These are phyloP conservation scores for Straminergon stramineum DNA, from an alignment of 225 moss, liverwort and hornwort species.

Conservation along the genomic window DNA sequence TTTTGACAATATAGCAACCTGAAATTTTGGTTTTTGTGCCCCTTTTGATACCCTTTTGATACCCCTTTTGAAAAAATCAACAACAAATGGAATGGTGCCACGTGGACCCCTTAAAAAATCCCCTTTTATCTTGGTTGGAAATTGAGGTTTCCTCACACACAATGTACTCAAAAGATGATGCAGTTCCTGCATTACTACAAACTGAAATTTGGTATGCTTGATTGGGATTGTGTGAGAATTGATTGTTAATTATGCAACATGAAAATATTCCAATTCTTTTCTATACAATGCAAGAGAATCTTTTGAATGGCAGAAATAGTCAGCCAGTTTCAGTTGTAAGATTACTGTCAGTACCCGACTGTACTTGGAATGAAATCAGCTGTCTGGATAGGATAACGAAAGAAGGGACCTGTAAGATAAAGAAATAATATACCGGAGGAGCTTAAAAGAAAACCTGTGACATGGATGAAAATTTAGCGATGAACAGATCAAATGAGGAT, in stretches of 20 bases:
- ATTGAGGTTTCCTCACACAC: too few relatives aligned
- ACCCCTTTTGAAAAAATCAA: too few relatives aligned
- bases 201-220: neutral
- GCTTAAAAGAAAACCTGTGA: neutral
- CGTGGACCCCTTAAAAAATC: too few relatives aligned
- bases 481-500: neutral
- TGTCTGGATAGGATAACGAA: neutral
- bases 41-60: too few relatives aligned
- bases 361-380: neutral
- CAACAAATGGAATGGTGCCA: too few relatives aligned
- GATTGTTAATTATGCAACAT: too few relatives aligned
- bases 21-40: too few relatives aligned
- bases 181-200: too few relatives aligned
- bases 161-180: too few relatives aligned
- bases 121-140: too few relatives aligned
- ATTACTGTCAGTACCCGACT: neutral
- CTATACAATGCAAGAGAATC: neutral
- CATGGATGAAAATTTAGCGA: neutral
- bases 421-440: neutral
- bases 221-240: neutral
- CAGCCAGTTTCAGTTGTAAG: neutral
- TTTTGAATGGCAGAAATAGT: neutral
- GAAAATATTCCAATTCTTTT: neutral
- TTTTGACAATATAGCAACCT: too few relatives aligned
- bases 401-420: neutral